These are phyloP conservation scores for Serendipita vermifera DNA, from an alignment of 768 basidiomycete species.

Conservation along the genomic window DNA sequence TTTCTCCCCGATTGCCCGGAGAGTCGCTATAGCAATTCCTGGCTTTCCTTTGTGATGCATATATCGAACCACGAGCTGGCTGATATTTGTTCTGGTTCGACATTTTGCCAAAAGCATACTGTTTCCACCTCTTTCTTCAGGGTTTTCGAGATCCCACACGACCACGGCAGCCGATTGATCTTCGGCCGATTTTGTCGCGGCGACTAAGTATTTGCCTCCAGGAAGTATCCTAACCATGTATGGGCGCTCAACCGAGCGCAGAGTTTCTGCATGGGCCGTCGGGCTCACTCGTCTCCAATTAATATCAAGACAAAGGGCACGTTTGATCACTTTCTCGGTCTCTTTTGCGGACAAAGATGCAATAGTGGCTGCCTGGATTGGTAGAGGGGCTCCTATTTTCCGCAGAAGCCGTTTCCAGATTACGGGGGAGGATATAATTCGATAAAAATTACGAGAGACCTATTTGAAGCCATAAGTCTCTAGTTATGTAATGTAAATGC, in stretches of 20 bases:
- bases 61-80: not conserved
- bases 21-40: slow-evolving; percentile 1
- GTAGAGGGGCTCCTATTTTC: not conserved
- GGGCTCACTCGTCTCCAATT: not conserved
- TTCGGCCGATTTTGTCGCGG: not conserved
- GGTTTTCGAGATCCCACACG: slow-evolving; percentile 7
- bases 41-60: not conserved
- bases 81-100: not conserved
- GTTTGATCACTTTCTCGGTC: not conserved
- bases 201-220: slow-evolving; percentile 1
- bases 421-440: slow-evolving; percentile 1
- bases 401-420: slow-evolving; percentile 7
- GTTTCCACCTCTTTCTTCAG: not conserved
- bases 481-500: not conserved
- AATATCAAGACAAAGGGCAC: not conserved
- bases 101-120: not conserved
- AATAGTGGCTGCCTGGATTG: not conserved
- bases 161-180: not conserved
- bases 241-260: not conserved
- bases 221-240: slow-evolving; percentile 4
- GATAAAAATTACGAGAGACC: slow-evolving; percentile 6
- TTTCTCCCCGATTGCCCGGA: not conserved
- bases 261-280: not conserved
- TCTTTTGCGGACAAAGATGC: not conserved
- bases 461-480: not conserved